Evolutionary conservation across 2,329 filamentous ascomycete genomes (phyloP).

Genomic region (Paradendryphiella salina): DNA sequence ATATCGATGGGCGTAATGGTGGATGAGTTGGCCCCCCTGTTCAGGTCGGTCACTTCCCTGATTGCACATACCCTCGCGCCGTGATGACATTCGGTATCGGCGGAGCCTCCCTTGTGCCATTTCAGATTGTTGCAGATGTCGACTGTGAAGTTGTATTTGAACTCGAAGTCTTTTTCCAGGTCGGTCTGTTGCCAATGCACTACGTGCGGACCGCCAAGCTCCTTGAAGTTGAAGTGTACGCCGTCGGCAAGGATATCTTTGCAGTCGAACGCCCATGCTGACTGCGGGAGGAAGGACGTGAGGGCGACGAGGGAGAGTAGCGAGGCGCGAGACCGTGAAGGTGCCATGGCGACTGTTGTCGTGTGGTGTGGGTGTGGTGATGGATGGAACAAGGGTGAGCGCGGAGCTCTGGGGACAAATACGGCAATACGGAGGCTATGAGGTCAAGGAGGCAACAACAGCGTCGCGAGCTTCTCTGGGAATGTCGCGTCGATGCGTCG

Average conservation of each 20-base stretch:
- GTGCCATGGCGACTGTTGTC: conserved; percentile 33
- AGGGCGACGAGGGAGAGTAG: conserved; percentile 33
- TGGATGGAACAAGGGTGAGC: conserved; percentile 6
- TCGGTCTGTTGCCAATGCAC: conserved; percentile 60
- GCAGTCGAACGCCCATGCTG: conserved; percentile 59
- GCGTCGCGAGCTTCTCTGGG: not conserved
- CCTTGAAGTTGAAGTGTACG: conserved; percentile 65
- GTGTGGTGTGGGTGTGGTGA: conserved; percentile 15
- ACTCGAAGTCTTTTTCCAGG: conserved; percentile 54
- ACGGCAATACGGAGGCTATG: conserved; percentile 10
- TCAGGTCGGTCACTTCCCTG: conserved; percentile 58
- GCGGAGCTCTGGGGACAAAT: conserved; percentile 4
- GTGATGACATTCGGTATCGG: conserved; percentile 64
- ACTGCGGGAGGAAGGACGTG: conserved; percentile 31
- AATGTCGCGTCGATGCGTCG: not conserved
- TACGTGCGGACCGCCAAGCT: conserved; percentile 68
- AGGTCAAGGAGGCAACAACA: conserved; percentile 2
- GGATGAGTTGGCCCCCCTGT: conserved; percentile 51
- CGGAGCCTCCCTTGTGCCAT: conserved; percentile 57
- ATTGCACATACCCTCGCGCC: conserved; percentile 80
- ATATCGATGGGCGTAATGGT: conserved; percentile 69
- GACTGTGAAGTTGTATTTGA: conserved; percentile 79
- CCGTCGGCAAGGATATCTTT: conserved; percentile 62
- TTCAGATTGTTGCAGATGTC: conserved; percentile 73
- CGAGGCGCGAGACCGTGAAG: conserved; percentile 26